Base-by-base conservation (phyloP, 2,329 filamentous ascomycete genomes). In the Penicillium verrucosum region DNA sequence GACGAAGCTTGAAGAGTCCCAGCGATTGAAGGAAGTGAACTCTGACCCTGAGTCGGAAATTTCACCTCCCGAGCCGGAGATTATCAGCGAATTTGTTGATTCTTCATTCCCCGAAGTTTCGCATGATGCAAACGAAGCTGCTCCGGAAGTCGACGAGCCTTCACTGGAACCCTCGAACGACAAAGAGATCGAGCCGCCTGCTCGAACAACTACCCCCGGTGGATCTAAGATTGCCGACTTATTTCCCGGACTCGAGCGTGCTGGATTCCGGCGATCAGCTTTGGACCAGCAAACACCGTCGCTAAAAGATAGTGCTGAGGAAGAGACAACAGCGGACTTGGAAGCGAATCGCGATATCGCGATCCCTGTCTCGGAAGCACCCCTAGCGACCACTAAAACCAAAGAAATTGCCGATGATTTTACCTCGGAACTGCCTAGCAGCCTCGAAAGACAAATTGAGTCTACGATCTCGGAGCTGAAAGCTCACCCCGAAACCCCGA, bases 371-470 rank as follows among this genome's bases (percentile, higher is more conserved):
- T 72, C 71, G 58, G 78, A 80, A 63, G 77, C 79, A 49, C 74
- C 76, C 40, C 65, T 74, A 36, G 58, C 74, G 30, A 61, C 70
- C 42, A 60, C 61, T 38, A 65, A 69, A 54, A 51, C 65, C 47
- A 70, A 76, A 59, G 76, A 81, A 58, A 80, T 75, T 64, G 75
- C 75, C 9, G 78, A 79, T 56, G 70, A 77, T 49, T 68, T 72
- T 48, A 69, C 63, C 29, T 40, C 52, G 21, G 51, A 54, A n/a
- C 41, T 56, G 16, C 36, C 58, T 18, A 55, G 46, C 55, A 36
- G 43, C 21, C 42, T 46, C 47, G 49, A 51, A 51, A 46, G 21
- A 18, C 57, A 65, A 32, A 47, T 45, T 43, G 51, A 51, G 37
- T 34, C 52, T 36, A 48, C 44, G 49, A 56, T 30, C 27, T 36